phyloP scores from a whole-genome alignment of 2,329 filamentous ascomycete species.

The Tolypocladium cylindrosporum region DNA sequence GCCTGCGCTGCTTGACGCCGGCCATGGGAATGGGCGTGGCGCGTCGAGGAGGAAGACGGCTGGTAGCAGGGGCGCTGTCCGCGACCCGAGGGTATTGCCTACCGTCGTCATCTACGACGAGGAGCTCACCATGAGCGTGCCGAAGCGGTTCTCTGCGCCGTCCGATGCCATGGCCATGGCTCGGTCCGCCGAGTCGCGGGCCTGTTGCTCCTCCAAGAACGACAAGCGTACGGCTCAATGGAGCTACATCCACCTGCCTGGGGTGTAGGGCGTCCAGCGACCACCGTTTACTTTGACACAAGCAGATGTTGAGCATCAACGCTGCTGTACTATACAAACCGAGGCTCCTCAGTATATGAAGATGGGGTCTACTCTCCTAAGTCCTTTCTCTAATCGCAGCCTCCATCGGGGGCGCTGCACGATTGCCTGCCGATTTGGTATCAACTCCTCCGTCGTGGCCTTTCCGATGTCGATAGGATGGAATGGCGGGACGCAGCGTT shows the following conservation, averaged over 20 bases:
- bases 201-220: conserved; percentile 4
- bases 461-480: not conserved
- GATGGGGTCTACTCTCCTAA: not conserved
- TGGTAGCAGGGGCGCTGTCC: conserved; percentile 7
- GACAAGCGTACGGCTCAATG: conserved; percentile 18
- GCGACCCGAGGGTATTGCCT: conserved; percentile 13
- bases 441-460: not conserved
- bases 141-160: conserved; percentile 18
- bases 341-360: not conserved
- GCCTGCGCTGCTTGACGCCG: conserved; percentile 8
- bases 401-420: not conserved
- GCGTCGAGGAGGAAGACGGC: conserved; percentile 1
- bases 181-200: conserved; percentile 6
- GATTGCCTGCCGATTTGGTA: not conserved
- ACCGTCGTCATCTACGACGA: conserved; percentile 28
- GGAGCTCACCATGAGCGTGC: conserved; percentile 19
- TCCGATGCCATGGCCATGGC: conserved; percentile 8
- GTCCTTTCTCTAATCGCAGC: not conserved
- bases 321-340: no score
- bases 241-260: conserved; percentile 26
- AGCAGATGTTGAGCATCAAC: not conserved
- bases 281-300: not conserved
- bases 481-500: not conserved
- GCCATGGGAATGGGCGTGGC: not conserved
- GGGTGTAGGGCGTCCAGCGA: conserved; percentile 14